Evolutionary conservation across 805 yeast genomes (phyloP).

Genomic region (Saccharomyces paradoxus): DNA sequence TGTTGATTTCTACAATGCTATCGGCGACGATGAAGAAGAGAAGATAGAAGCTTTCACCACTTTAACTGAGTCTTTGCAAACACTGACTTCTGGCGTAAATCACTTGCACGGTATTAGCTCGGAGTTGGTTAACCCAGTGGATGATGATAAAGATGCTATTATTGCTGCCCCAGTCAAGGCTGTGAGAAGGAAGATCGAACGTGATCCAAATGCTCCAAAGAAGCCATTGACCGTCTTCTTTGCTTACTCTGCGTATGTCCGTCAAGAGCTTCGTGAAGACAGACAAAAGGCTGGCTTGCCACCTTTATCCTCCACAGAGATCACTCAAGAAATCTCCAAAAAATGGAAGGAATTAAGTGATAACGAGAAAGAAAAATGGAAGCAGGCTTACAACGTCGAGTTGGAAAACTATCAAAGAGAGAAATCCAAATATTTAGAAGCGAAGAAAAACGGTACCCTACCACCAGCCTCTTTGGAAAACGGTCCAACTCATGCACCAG

Average conservation of each 20-base stretch:
- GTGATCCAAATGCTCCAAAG: constrained; percentile 93
- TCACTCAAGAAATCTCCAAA: constrained; percentile 69
- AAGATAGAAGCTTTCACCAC: constrained; percentile 39
- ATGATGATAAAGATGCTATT: constrained; percentile 25
- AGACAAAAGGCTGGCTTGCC: constrained; percentile 52
- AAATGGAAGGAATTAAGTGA: constrained; percentile 69
- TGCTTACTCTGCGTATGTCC: constrained; percentile 63
- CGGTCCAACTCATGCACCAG: constrained; percentile 34
- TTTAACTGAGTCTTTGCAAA: constrained; percentile 35
- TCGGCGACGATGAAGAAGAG: constrained; percentile 40
- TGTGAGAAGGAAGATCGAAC: constrained; percentile 43
- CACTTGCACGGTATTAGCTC: constrained; percentile 25
- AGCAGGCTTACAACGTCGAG: constrained; percentile 43
- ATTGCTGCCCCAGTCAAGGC: constrained; percentile 17
- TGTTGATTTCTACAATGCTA: constrained; percentile 60
- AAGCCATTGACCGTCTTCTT: constrained; percentile 87
- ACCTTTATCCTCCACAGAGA: constrained; percentile 63
- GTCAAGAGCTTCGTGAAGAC: constrained; percentile 64
- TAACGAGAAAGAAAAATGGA: constrained; percentile 67
- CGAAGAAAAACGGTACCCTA: constrained; percentile 35
- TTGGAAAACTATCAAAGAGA: constrained; percentile 37
- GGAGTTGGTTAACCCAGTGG: constrained; percentile 29
- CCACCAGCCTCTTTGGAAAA: constrained; percentile 13
- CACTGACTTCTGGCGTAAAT: constrained; percentile 32
- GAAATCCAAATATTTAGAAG: constrained; percentile 40